Base-by-base conservation (phyloP, 495 filamentous ascomycete species). In the Talaromyces wortmannii region DNA sequence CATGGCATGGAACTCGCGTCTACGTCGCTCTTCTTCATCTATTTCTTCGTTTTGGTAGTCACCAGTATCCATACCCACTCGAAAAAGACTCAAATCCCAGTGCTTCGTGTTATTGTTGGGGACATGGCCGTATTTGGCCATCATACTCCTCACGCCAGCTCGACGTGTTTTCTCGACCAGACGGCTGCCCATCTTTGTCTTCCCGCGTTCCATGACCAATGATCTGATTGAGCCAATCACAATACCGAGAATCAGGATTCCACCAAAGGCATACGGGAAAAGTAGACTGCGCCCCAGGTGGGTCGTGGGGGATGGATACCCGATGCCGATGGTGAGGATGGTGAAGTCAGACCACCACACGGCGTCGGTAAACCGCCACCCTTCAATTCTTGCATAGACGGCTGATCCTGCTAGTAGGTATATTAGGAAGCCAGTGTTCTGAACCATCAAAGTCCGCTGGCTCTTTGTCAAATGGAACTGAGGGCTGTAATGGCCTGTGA, bases 341-440 rank as follows among this genome's bases (percentile, higher is more conserved):
- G 91, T 96, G 52, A 86, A 87, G 59, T 92, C 84, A 0, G 89
- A 85, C 81, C 85, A 96, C 60, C 90, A 96, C 0, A 96, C 72
- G 0, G 85, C 79, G 65, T 95, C 88, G 2, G 91, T 76, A 59
- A 84, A 95, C 17, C 71, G 62, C 91, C 91, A 96, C 6, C 75
- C 77, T 68, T 96, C 91, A 36, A 95, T 70, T 7, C 75, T 75
- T 7, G 78, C 78, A 62, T 86, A 96, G 1, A 94, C 72, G 13
- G 85, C 69, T 2, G 90, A 82, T 6, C 91, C 90, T 11, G 87
- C 60, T 3, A 91, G 78, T 8, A 95, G 76, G 60, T 94, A 95
- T 7, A 85, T 69, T 46, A 88, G 74, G 64, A 95, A 87, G 29
- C 78, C 69, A 61, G 94, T 92, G 2, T 89, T 95, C 61, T 95